Conservation (phyloP, 2,329 filamentous ascomycete species). For the Didymella glomerata region DNA sequence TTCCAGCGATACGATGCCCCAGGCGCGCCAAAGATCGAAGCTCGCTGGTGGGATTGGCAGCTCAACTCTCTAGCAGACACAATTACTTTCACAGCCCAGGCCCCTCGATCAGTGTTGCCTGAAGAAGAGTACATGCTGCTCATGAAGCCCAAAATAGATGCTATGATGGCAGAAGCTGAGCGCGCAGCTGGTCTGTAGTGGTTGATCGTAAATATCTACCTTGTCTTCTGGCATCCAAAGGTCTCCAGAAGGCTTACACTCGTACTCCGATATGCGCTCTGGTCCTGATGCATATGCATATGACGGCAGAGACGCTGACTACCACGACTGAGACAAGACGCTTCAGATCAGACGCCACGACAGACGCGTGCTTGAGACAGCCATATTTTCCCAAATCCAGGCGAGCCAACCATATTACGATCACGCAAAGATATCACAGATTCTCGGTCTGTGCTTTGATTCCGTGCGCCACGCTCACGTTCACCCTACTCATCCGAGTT, state of each 20-base stretch:
- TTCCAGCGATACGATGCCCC: slow-evolving; percentile 50
- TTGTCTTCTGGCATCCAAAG: too few species aligned
- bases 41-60: slow-evolving; percentile 53
- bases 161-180: slow-evolving; percentile 33
- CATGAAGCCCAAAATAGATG: slow-evolving; percentile 50
- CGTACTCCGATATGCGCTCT: not conserved
- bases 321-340: not conserved
- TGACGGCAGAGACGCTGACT: not conserved
- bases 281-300: not conserved
- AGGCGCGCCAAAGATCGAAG: slow-evolving; percentile 39
- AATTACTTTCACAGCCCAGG: slow-evolving; percentile 42
- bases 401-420: not conserved
- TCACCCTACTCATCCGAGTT: not conserved
- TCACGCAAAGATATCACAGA: not conserved
- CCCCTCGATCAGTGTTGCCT: slow-evolving; percentile 40
- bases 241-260: not conserved
- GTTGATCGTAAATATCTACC: not conserved
- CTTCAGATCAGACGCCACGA: slow-evolving; percentile 4
- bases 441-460: not conserved
- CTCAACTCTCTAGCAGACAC: slow-evolving; percentile 40
- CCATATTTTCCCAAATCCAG: not conserved
- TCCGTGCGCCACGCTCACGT: not conserved
- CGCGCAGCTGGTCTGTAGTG: not conserved
- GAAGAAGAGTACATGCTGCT: slow-evolving; percentile 51
- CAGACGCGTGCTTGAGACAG: slow-evolving; percentile 1